These are phyloP conservation scores for Penicillium sp. DNA, from an alignment of 2,329 filamentous ascomycete species.

Conservation along the genomic window DNA sequence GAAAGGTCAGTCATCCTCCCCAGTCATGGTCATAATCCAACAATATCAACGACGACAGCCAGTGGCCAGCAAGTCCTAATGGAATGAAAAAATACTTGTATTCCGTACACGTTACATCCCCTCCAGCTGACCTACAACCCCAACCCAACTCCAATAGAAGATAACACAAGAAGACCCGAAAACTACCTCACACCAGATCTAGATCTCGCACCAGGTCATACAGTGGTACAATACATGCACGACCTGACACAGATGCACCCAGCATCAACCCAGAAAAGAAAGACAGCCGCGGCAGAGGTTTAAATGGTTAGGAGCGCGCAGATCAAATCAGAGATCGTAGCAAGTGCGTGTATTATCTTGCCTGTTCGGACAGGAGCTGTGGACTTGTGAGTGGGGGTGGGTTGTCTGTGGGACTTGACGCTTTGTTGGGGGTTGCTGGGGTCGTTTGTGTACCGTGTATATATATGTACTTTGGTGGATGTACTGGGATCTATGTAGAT, in stretches of 20 bases:
- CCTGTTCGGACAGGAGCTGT: not conserved
- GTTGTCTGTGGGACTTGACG: not conserved
- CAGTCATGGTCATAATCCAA: not conserved
- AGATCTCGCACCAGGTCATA: not conserved
- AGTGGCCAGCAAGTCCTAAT: too few species aligned
- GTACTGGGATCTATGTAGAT: not conserved
- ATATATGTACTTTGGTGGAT: not conserved
- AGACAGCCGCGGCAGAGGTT: not conserved
- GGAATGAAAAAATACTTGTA: not conserved
- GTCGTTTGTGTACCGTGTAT: not conserved
- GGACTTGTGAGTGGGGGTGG: not conserved
- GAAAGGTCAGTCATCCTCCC: not conserved
- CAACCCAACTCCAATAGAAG: not conserved
- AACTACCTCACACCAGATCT: not conserved
- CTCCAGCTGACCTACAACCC: not conserved
- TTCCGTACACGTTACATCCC: not conserved
- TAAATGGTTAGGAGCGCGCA: not conserved
- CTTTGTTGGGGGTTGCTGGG: not conserved
- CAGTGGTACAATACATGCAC: not conserved
- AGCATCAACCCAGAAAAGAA: not conserved
- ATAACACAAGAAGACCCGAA: not conserved
- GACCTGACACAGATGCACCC: not conserved
- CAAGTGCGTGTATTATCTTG: not conserved
- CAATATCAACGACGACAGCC: not conserved
- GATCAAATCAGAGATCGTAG: not conserved